These are phyloP conservation scores for Ambrosiella beaveri DNA, from an alignment of 2,329 filamentous ascomycete species.

Conservation along the genomic window DNA sequence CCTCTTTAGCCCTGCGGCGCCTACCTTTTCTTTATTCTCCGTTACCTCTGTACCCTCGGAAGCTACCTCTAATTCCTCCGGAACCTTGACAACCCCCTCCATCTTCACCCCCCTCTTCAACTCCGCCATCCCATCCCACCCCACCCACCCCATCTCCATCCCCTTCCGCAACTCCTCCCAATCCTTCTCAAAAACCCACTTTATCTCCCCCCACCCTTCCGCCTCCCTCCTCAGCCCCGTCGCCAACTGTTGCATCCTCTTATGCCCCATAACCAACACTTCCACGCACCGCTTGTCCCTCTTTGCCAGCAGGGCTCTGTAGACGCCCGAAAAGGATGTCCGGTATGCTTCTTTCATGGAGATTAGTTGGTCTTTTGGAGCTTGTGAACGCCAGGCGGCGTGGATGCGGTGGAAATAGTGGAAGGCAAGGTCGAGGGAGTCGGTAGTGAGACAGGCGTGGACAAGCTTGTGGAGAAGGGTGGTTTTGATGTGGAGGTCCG, in stretches of 20 bases:
- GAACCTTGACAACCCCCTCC: no score
- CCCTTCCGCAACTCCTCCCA: not conserved
- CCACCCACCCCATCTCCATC: not conserved
- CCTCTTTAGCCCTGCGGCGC: no score
- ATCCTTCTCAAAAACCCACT: conserved; percentile 4
- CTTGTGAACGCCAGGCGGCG: conserved; percentile 4
- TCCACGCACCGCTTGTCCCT: conserved; percentile 1
- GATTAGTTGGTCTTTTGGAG: conserved; percentile 2
- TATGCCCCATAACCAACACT: conserved; percentile 2
- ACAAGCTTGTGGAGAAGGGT: conserved; percentile 16
- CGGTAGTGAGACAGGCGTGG: conserved; percentile 17
- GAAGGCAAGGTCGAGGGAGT: conserved; percentile 21
- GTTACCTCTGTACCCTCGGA: no score
- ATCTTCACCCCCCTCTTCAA: no score
- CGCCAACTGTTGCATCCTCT: conserved; percentile 6
- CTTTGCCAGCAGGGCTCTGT: not conserved
- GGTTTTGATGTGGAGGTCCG: conserved; percentile 8
- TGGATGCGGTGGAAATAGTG: conserved; percentile 6
- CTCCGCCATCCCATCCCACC: no score
- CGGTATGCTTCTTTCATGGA: conserved; percentile 10
- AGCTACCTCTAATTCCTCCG: no score
- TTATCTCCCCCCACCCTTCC: conserved; percentile 6
- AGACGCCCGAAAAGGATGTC: conserved; percentile 14
- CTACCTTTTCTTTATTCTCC: no score
- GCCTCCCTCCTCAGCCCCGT: conserved; percentile 8